Percentiles rank a stretch among this genome's conserved stretches.
Evolutionary conservation across 1,139 yeast genomes (phyloP).

Genomic region (Candida sanyaensis): DNA sequence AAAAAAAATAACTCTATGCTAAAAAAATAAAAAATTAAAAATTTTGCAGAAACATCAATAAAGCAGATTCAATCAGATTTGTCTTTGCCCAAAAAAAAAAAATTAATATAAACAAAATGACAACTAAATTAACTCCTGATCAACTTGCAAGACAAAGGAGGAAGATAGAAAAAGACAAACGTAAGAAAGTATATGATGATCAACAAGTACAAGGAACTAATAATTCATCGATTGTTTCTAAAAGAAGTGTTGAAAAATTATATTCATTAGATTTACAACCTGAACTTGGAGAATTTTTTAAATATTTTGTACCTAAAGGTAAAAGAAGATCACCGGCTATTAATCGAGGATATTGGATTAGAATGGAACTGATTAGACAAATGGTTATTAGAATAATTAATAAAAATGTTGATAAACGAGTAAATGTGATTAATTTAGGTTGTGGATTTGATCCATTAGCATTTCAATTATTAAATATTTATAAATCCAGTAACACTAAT

Average conservation of each 20-base stretch:
- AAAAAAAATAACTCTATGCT: not conserved
- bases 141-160: slow-evolving; percentile 27
- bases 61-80: not conserved
- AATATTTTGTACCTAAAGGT: slow-evolving; percentile 66
- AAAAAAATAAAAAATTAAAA: too few relatives aligned
- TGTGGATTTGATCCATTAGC: slow-evolving; percentile 85
- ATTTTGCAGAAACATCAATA: too few relatives aligned
- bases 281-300: slow-evolving; percentile 53
- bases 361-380: slow-evolving; percentile 69
- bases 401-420: slow-evolving; percentile 17
- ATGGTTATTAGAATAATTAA: slow-evolving; percentile 49
- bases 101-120: not conserved
- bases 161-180: slow-evolving; percentile 49
- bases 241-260: slow-evolving; percentile 73
- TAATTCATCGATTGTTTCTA: slow-evolving; percentile 80
- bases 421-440: slow-evolving; percentile 66
- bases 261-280: slow-evolving; percentile 49
- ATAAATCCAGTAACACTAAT: slow-evolving; percentile 6
- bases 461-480: slow-evolving; percentile 52
- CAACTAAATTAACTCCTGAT: not conserved
- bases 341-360: slow-evolving; percentile 81
- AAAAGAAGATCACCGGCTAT: slow-evolving; percentile 78
- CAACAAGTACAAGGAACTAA: slow-evolving; percentile 79
- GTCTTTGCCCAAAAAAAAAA: not conserved
- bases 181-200: slow-evolving; percentile 56